Conservation (phyloP, 208 protist species). For the Trichomonas vaginalis region DNA sequence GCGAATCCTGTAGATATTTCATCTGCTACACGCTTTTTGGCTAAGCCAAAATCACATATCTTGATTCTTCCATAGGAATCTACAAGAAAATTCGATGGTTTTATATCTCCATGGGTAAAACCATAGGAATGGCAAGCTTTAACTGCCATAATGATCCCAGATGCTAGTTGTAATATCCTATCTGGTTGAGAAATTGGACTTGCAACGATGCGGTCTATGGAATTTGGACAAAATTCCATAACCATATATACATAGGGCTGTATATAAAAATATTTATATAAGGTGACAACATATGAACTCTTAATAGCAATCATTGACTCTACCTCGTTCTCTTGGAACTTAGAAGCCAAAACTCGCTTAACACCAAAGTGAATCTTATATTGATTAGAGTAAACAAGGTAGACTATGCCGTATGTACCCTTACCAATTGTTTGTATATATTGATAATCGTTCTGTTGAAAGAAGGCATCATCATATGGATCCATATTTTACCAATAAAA, state of each 20-base stretch:
- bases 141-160: background rate
- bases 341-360: background rate
- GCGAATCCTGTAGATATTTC: background rate
- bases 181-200: background rate
- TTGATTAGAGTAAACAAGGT: background rate
- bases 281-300: background rate
- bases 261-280: background rate
- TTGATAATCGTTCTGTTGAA: background rate
- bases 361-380: background rate
- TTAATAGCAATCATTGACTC: background rate
- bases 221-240: background rate
- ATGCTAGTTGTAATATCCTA: background rate
- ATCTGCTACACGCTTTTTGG: background rate
- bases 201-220: background rate
- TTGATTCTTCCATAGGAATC: background rate
- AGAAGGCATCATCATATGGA: background rate
- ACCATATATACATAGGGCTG: background rate
- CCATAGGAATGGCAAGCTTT: background rate
- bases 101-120: background rate
- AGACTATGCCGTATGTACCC: background rate
- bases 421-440: background rate
- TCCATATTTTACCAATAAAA: no score
- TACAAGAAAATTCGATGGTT: background rate
- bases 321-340: background rate
- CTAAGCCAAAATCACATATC: background rate